phyloP scores from a whole-genome alignment of 1,284 basidiomycete genomes.

The Moesziomyces aphidis region DNA sequence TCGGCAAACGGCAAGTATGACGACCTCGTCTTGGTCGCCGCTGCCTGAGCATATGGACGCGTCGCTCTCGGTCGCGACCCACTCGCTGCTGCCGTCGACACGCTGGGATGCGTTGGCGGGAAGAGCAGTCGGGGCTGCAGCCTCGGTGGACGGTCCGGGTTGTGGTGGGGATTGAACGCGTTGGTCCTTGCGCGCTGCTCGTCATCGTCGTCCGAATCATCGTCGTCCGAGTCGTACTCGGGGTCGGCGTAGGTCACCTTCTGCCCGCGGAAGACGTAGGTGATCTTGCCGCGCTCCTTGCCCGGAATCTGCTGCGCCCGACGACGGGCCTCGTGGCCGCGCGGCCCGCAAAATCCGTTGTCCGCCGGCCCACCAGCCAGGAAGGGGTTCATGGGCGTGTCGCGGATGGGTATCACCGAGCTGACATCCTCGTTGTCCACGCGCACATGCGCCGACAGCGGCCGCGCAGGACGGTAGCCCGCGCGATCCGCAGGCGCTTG shows the following conservation, averaged over 20 bases:
- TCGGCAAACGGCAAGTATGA: conserved; percentile 11
- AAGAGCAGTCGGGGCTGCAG: conserved; percentile 48
- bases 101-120: conserved; percentile 15
- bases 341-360: conserved; percentile 53
- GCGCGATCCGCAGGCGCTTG: background rate
- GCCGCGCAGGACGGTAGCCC: conserved; percentile 23
- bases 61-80: background rate
- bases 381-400: conserved; percentile 62
- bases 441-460: conserved; percentile 19
- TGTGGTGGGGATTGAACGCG: conserved; percentile 31
- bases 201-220: conserved; percentile 25
- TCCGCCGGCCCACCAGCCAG: conserved; percentile 64
- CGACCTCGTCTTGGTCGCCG: background rate
- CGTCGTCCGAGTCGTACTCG: conserved; percentile 53
- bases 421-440: conserved; percentile 28
- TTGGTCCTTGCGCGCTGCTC: conserved; percentile 19
- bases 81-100: background rate
- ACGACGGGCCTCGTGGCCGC: conserved; percentile 25
- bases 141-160: conserved; percentile 25
- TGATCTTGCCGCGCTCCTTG: conserved; percentile 48
- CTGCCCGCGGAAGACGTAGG: conserved; percentile 60
- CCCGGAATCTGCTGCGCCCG: conserved; percentile 37
- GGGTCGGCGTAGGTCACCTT: conserved; percentile 54
- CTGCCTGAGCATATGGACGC: background rate
- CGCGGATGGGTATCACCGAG: conserved; percentile 40